phyloP scores from a whole-genome alignment of 306 rosid genomes.

The Vigna reflexopilosa region DNA sequence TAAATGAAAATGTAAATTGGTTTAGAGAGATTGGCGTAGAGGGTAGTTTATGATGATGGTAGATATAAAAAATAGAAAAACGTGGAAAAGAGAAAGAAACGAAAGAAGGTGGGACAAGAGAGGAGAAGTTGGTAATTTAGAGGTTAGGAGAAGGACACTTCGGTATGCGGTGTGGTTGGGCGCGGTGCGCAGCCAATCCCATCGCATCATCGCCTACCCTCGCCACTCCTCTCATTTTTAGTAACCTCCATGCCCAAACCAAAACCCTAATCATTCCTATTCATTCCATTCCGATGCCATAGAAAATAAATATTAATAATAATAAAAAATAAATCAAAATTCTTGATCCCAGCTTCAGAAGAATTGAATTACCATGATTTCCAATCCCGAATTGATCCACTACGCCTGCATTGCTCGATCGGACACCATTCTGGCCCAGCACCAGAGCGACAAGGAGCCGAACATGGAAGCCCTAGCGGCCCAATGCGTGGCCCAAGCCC shows the following conservation, averaged over 20 bases:
- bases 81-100: background rate
- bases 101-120: background rate
- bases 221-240: background rate
- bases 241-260: background rate
- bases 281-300: too few species aligned
- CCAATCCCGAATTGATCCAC: constrained; percentile 65
- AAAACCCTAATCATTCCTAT: background rate
- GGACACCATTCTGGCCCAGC: constrained; percentile 66
- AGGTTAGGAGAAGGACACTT: background rate
- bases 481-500: constrained; percentile 67
- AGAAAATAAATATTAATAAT: too few species aligned
- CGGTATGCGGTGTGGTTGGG: background rate
- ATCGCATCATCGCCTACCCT: background rate
- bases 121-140: constrained; percentile 18
- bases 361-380: constrained; percentile 46
- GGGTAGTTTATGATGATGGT: too few species aligned
- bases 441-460: constrained; percentile 47
- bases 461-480: constrained; percentile 64
- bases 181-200: constrained; percentile 11
- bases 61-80: background rate
- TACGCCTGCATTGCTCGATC: constrained; percentile 81
- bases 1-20: too few species aligned
- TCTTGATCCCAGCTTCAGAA: background rate
- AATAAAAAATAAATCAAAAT: too few species aligned
- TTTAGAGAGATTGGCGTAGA: too few species aligned